These are phyloP conservation scores for Scheffersomyces amazonensis DNA, from an alignment of 805 yeast genomes.

Conservation along the genomic window DNA sequence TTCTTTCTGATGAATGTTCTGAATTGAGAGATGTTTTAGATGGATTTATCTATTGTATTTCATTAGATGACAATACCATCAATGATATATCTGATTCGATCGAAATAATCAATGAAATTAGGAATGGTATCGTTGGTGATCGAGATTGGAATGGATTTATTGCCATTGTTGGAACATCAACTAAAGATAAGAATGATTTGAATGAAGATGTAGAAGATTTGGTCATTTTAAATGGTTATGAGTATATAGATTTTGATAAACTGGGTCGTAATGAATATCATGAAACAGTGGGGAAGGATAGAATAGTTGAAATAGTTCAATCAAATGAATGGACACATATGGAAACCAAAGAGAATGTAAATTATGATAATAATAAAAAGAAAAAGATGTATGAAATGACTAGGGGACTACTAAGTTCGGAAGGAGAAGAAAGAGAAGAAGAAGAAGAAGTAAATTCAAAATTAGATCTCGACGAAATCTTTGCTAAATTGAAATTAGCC, in stretches of 20 bases:
- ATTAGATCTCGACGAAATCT: slow-evolving; percentile 26
- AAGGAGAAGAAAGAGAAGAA: slow-evolving; percentile 6
- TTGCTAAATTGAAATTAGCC: slow-evolving; percentile 34
- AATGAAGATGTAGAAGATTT: slow-evolving; percentile 36
- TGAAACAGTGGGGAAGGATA: slow-evolving; percentile 41
- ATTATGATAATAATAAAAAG: slow-evolving; percentile 18
- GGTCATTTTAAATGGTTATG: slow-evolving; percentile 38
- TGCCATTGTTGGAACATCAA: slow-evolving; percentile 29
- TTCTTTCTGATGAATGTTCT: slow-evolving; percentile 28
- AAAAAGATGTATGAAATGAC: slow-evolving; percentile 24
- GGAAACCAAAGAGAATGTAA: slow-evolving; percentile 8
- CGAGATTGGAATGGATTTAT: slow-evolving; percentile 26
- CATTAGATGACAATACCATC: slow-evolving; percentile 16
- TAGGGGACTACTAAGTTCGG: slow-evolving; percentile 17
- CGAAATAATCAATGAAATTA: slow-evolving; percentile 10
- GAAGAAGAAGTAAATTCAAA: slow-evolving; percentile 2
- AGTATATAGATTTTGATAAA: slow-evolving; percentile 33
- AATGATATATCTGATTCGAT: slow-evolving; percentile 19
- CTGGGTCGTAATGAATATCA: slow-evolving; percentile 38
- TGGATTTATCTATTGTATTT: slow-evolving; percentile 44
- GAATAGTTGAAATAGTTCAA: slow-evolving; percentile 47
- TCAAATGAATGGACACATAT: slow-evolving; percentile 45
- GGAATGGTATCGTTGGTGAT: slow-evolving; percentile 11
- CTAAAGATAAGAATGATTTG: slow-evolving; percentile 4
- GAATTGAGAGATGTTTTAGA: slow-evolving; percentile 46